phyloP scores from a whole-genome alignment of 257 asterid genomes.

The Penstemon davidsonii region DNA sequence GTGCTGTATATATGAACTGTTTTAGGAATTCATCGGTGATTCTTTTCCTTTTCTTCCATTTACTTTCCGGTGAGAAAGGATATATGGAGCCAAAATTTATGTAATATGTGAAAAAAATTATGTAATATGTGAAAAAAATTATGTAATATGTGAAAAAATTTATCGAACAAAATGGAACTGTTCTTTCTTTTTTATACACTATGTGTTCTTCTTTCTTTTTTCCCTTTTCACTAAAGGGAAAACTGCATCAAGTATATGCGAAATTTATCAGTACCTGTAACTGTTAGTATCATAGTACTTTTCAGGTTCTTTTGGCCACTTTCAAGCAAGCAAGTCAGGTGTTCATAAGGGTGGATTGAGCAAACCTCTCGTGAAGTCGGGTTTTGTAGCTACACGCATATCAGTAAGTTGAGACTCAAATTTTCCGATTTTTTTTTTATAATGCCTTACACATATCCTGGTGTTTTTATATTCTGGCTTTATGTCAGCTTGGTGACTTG shows the following conservation, averaged over 20 bases:
- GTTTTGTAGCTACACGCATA: constrained; percentile 95
- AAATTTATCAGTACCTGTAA: constrained; percentile 13
- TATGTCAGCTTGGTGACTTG: neutral
- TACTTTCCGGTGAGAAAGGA: neutral
- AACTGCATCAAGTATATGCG: constrained; percentile 4
- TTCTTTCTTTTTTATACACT: too few species aligned
- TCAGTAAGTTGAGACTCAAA: constrained; percentile 53
- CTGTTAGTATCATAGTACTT: constrained; percentile 17
- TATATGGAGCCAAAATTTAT: neutral
- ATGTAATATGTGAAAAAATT: neutral
- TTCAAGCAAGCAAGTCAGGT: constrained; percentile 93
- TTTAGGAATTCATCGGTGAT: neutral
- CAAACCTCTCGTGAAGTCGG: constrained; percentile 80
- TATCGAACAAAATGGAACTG: neutral
- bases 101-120: too few species aligned
- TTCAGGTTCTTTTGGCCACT: constrained; percentile 97
- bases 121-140: neutral
- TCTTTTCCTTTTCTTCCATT: constrained; percentile 8
- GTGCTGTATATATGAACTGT: neutral
- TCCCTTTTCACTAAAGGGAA: constrained; percentile 8
- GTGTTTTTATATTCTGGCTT: constrained; percentile 4
- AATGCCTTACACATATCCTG: neutral
- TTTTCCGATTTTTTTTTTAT: constrained; percentile 9
- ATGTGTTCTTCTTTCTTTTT: constrained; percentile 4
- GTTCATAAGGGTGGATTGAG: constrained; percentile 89